phyloP scores from a whole-genome alignment of 441 rosid genomes.

The Arabidopsis hybrid region DNA sequence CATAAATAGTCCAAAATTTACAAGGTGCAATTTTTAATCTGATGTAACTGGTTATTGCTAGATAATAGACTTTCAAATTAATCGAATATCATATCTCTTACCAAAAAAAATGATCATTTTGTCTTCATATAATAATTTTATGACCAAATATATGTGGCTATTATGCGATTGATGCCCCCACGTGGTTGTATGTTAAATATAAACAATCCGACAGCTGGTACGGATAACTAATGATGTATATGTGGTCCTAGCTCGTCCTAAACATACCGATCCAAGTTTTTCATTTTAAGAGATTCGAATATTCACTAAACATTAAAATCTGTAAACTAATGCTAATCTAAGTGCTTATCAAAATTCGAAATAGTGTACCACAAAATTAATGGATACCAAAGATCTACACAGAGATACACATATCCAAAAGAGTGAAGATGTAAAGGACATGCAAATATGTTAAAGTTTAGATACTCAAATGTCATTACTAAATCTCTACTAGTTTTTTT shows the following conservation, averaged over 20 bases:
- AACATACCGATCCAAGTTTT: neutral
- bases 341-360: neutral
- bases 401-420: neutral
- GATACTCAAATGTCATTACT: neutral
- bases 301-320: neutral
- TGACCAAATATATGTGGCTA: neutral
- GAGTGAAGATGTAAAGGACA: neutral
- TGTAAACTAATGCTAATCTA: neutral
- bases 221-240: slow-evolving; percentile 29
- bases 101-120: neutral
- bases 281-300: neutral
- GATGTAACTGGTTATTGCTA: neutral
- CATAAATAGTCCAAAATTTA: neutral
- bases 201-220: slow-evolving; percentile 37
- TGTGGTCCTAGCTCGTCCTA: slow-evolving; percentile 16
- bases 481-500: neutral
- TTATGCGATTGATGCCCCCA: slow-evolving; percentile 27
- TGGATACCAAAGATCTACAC: neutral
- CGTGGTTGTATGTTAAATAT: slow-evolving; percentile 28
- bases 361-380: neutral
- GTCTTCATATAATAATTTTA: neutral
- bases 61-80: neutral
- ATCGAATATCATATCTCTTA: neutral
- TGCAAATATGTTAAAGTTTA: neutral
- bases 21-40: neutral